Evolutionary conservation across 148 eudicot genomes (phyloP), one percentile per base, ranked within the genome.

Genomic region (Camellia japonica): DNA sequence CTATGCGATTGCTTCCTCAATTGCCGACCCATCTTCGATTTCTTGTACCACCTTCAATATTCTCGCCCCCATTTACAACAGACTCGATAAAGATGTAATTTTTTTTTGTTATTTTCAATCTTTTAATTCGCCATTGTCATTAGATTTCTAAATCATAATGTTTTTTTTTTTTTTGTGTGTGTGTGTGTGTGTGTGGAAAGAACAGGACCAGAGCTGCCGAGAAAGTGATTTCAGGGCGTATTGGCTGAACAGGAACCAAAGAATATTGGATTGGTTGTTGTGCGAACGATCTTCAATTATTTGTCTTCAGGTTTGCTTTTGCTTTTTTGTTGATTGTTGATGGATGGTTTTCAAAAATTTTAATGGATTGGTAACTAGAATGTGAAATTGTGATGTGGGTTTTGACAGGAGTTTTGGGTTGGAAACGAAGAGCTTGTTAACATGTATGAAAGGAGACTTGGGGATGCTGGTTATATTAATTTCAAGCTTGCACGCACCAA

Each of bases 1-100:
- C 71, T 87, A 93, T 78, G 91, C 93, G 6, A 90, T 93, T 62
- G 83, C 94, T 44, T 88, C 94, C 1, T 81, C 93, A 4, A 86
- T 89, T 58, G 80, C 87, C 15, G 97, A 91, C 83, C 91, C 91
- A 18, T 63, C 78, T 81, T 89, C 89, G 18, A 78, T 96, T 69
- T 92, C 98, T 20, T 97, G 99, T 78, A 97, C 99, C 66, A 97
- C 99, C 30, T 97, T 97, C 85, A 97, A 97, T 80, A 97, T 97
- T 70, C 93, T 97, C 51, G 99, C 99, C 43, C 99, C 99, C 12
- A 94, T 97, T 72, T 97, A 97, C 88, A 97, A 97, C 74, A 84
- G 98, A 69, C 88, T 97, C 54, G 82, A 81, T 73, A 77, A 85
- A 42, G 85, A 94, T 97, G 99, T 92, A 83, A 15, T 20, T 8